Evolutionary conservation across 345 rosid species (phyloP).

Genomic region (Hevea brasiliensis): DNA sequence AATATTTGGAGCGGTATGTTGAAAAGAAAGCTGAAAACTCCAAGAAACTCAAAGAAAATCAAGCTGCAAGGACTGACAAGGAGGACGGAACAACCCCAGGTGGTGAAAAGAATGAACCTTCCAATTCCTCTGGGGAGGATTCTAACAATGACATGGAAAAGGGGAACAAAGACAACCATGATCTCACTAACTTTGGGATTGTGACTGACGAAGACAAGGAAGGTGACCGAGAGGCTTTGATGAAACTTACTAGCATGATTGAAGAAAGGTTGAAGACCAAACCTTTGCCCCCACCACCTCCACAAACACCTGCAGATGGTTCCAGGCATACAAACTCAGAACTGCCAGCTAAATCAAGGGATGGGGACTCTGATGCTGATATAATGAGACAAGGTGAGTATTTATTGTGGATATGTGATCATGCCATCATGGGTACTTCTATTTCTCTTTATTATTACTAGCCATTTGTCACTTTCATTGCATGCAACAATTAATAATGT

Average conservation of each 20-base stretch:
- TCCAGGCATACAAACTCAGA: slow-evolving; percentile 51
- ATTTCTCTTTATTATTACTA: neutral
- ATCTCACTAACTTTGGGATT: slow-evolving; percentile 63
- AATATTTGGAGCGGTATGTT: slow-evolving; percentile 76
- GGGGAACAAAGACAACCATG: slow-evolving; percentile 54
- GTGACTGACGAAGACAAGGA: slow-evolving; percentile 81
- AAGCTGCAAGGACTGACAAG: slow-evolving; percentile 44
- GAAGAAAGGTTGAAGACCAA: slow-evolving; percentile 83
- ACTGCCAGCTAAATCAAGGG: slow-evolving; percentile 53
- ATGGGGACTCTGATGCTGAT: slow-evolving; percentile 64
- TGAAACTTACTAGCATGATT: slow-evolving; percentile 64
- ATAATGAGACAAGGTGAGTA: slow-evolving; percentile 50
- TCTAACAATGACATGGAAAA: slow-evolving; percentile 49
- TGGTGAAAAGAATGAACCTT: slow-evolving; percentile 46
- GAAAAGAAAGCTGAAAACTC: slow-evolving; percentile 70
- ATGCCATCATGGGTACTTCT: slow-evolving; percentile 5
- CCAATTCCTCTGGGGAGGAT: slow-evolving; percentile 39
- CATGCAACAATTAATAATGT: too few relatives aligned
- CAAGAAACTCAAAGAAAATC: slow-evolving; percentile 60
- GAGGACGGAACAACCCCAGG: slow-evolving; percentile 38
- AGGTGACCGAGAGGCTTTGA: slow-evolving; percentile 67
- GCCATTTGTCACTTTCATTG: neutral
- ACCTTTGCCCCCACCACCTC: slow-evolving; percentile 94
- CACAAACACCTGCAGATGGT: slow-evolving; percentile 47
- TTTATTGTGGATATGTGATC: neutral